Evolutionary conservation across 1,284 basidiomycete genomes (phyloP).

Genomic region (Ganoderma sinense): DNA sequence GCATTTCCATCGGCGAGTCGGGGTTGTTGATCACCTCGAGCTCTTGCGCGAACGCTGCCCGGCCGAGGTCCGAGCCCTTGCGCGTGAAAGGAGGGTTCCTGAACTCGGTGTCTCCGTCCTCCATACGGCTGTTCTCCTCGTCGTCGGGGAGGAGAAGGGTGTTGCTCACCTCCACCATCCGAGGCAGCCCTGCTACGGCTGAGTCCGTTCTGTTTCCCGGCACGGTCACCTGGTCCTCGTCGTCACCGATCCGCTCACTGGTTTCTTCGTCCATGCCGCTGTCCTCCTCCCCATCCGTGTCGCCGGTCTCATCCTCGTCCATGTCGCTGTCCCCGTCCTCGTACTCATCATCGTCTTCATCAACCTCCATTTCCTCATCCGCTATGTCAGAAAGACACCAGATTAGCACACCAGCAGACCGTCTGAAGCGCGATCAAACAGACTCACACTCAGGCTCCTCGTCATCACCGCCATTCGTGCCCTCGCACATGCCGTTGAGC

Average conservation of each 20-base stretch:
- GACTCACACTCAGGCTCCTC: background rate
- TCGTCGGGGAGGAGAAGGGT: conserved; percentile 9
- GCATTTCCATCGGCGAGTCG: conserved; percentile 5
- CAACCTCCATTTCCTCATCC: too few relatives aligned
- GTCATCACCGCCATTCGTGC: background rate
- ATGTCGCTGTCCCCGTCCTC: background rate
- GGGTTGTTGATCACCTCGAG: background rate
- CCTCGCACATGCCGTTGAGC: conserved; percentile 7
- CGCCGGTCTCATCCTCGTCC: background rate
- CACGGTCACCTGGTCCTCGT: background rate
- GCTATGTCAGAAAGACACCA: background rate
- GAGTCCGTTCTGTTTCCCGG: background rate
- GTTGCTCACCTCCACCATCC: background rate
- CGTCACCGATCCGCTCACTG: background rate
- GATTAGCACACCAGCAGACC: background rate
- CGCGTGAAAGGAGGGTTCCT: conserved; percentile 6
- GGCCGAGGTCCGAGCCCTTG: conserved; percentile 8
- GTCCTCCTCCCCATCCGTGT: background rate
- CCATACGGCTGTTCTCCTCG: conserved; percentile 11
- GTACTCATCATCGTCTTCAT: too few relatives aligned
- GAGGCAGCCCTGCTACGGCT: background rate
- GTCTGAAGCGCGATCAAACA: background rate
- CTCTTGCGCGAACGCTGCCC: conserved; percentile 12
- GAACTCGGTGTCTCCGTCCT: conserved; percentile 9
- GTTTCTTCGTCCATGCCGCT: conserved; percentile 5